These are phyloP conservation scores for Russula sp. DNA, from an alignment of 768 basidiomycete species.

Conservation along the genomic window DNA sequence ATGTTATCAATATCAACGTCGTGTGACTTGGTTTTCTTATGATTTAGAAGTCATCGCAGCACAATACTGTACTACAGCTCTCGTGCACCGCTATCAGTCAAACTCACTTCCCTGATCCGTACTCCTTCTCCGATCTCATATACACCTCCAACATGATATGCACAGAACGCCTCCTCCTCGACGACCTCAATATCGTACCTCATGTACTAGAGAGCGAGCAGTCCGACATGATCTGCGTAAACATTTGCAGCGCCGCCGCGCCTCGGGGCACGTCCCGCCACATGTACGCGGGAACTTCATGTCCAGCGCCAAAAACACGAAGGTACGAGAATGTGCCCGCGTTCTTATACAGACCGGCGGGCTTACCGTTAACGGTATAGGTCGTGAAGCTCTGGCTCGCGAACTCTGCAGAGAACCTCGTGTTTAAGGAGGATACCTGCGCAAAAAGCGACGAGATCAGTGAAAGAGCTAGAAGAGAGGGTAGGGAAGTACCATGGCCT, in stretches of 20 bases:
- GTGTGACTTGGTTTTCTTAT: too few relatives aligned
- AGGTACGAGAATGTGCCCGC: conserved; percentile 58
- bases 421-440: conserved; percentile 48
- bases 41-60: too few relatives aligned
- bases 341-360: conserved; percentile 55
- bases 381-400: conserved; percentile 44
- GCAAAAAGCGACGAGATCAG: background rate
- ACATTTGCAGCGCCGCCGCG: conserved; percentile 38
- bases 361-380: conserved; percentile 51
- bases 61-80: too few relatives aligned
- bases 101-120: too few relatives aligned
- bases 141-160: too few relatives aligned
- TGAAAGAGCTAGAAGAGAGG: background rate
- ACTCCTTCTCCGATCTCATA: too few relatives aligned
- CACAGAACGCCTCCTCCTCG: too few relatives aligned
- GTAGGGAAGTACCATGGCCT: conserved; percentile 46
- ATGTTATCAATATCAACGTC: too few relatives aligned
- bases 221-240: conserved; percentile 39
- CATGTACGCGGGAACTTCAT: conserved; percentile 38
- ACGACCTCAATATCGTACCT: too few relatives aligned
- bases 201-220: conserved; percentile 31
- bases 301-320: conserved; percentile 47
- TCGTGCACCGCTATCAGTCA: too few relatives aligned
- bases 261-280: conserved; percentile 33
- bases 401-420: conserved; percentile 46